These are phyloP conservation scores for Fusarium sp. DNA, from an alignment of 2,329 filamentous ascomycete genomes.

Conservation along the genomic window DNA sequence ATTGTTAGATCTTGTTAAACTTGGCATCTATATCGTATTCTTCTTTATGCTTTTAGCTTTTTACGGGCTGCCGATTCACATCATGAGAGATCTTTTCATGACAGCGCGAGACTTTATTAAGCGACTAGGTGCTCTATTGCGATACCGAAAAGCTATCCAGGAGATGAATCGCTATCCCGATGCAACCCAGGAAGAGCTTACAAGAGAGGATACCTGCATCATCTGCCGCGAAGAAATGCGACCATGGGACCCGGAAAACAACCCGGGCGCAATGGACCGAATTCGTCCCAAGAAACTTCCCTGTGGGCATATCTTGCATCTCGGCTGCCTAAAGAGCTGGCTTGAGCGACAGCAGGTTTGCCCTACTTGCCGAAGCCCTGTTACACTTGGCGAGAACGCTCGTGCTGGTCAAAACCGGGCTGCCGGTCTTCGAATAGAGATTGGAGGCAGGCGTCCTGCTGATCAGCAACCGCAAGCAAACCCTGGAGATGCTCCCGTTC, in stretches of 20 bases:
- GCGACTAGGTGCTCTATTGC: conserved; percentile 86
- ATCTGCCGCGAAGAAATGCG: conserved; percentile 98
- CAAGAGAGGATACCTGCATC: conserved; percentile 92
- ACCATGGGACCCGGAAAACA: conserved; percentile 73
- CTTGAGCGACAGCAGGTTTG: conserved; percentile 97
- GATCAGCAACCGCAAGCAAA: conserved; percentile 46
- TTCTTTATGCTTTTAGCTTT: conserved; percentile 94
- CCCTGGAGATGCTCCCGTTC: conserved; percentile 34
- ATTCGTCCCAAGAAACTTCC: conserved; percentile 94
- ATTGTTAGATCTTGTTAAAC: conserved; percentile 85
- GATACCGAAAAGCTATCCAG: conserved; percentile 89
- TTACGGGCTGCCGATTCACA: conserved; percentile 96
- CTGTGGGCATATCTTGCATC: conserved; percentile 94
- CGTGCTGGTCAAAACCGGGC: conserved; percentile 48
- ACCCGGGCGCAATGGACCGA: conserved; percentile 81
- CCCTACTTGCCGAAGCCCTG: conserved; percentile 90
- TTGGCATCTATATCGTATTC: conserved; percentile 89
- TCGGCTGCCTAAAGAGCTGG: conserved; percentile 96
- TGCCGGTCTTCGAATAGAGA: conserved; percentile 51
- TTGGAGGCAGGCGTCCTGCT: conserved; percentile 45
- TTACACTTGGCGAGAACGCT: conserved; percentile 58
- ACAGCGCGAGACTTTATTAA: conserved; percentile 93
- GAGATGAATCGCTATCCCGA: conserved; percentile 97
- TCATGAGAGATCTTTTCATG: conserved; percentile 94
- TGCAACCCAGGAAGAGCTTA: conserved; percentile 87